Base-by-base conservation (phyloP, 2,329 filamentous ascomycete species). In the Hypoxylon sp. region DNA sequence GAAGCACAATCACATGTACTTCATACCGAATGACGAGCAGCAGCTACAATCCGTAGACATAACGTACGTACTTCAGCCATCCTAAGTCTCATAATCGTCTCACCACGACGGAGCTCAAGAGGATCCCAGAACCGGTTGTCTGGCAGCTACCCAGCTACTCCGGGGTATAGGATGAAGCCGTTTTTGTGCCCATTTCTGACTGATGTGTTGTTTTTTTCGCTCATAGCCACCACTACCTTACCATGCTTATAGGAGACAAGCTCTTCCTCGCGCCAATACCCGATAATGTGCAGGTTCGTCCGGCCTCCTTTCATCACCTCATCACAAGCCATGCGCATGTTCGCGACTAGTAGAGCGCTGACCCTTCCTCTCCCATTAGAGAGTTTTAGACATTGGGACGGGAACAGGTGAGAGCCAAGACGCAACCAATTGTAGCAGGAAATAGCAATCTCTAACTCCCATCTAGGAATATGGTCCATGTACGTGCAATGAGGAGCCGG, bases 401-500 rank as follows among this genome's bases (percentile, higher is more conserved):
- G 78, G 78, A 38, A 78, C 78, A 18, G 78, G 78, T 66, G 46
- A 70, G 73, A 56, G 4, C 18, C 22, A 36, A 24, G 14, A 6
- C 20, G 3, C 22, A 33, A 11, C 7, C 16, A 44, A 4, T 40
- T 6, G 16, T n/a, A 33, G 2, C 12, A 1, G 6, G 14, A 36
- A 33, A 2, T 7, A 4, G 8, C 12, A 26, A 28, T 18, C 42
- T 48, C 60, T 67, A 45, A 61, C 40, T 16, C 14, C 12, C 11
- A 18, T 40, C 1, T 51, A 76, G 74, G 74, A 42, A 77, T 78
- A 18, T 80, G 78, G 78, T 76, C 78, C 30, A 78, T 80, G 66
- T 72, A 65, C 26, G 70, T n/a, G n/a, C n/a, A n/a, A n/a, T n/a
- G n/a, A n/a, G n/a, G n/a, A n/a, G n/a, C n/a, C n/a, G n/a, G n/a